Evolutionary conservation across 129 eudicot species (phyloP).

Genomic region (Kitagawia praeruptora): DNA sequence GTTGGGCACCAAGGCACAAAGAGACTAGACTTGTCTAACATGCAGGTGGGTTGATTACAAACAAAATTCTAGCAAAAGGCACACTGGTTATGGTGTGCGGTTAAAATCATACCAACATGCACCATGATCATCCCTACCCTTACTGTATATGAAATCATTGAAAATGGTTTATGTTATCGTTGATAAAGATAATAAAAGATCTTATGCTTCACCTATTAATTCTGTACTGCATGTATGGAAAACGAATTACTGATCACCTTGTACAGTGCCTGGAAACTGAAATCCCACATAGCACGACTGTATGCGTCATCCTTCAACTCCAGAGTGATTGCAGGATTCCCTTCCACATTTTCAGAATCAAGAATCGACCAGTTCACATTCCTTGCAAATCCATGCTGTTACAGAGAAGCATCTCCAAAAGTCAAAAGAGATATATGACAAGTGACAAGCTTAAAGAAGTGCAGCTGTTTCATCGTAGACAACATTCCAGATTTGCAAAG

Average conservation of each 20-base stretch:
- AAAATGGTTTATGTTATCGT: background rate
- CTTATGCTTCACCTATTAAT: background rate
- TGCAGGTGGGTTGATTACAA: background rate
- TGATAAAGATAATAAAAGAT: background rate
- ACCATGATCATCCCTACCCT: background rate
- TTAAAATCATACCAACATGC: background rate
- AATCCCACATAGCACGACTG: conserved; percentile 96
- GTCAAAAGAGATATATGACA: background rate
- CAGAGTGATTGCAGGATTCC: conserved; percentile 61
- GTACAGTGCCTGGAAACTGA: conserved; percentile 78
- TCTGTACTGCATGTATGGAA: background rate
- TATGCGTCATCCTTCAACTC: conserved; percentile 79
- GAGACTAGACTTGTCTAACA: background rate
- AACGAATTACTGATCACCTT: conserved; percentile 37
- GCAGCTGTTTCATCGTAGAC: background rate
- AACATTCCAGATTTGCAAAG: background rate
- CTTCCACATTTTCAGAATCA: conserved; percentile 64
- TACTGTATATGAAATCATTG: background rate
- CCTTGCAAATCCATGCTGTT: conserved; percentile 97
- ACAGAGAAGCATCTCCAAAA: conserved; percentile 15
- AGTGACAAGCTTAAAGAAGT: background rate
- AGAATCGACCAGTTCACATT: conserved; percentile 69
- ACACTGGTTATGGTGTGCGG: background rate
- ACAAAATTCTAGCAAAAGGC: background rate
- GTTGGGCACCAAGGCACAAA: background rate